These are phyloP conservation scores for Phtheirospermum japonicum DNA, from an alignment of 257 asterid genomes.

Conservation along the genomic window DNA sequence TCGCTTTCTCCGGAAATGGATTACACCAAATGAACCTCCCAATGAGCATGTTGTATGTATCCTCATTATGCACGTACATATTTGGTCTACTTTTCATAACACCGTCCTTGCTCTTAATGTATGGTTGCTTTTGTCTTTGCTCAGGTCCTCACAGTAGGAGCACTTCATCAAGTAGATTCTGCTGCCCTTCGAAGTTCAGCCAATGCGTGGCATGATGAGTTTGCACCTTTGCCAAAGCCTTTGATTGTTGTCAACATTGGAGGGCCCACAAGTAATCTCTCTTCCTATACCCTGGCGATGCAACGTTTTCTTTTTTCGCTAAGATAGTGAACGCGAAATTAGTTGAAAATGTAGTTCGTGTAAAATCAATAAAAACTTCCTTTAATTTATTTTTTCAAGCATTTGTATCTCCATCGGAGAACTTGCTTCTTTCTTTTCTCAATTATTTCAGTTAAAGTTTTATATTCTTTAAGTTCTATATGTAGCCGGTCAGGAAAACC, in stretches of 20 bases:
- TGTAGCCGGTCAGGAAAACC: neutral
- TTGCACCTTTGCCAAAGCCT: conserved; percentile 86
- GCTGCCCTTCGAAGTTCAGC: conserved; percentile 81
- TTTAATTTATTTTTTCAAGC: neutral
- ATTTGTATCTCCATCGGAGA: neutral
- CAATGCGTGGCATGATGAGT: conserved; percentile 79
- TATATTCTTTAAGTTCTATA: no score
- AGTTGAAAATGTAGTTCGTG: conserved; percentile 14
- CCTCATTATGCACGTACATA: conserved; percentile 19
- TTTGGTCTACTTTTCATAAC: conserved; percentile 18
- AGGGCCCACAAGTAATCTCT: conserved; percentile 79
- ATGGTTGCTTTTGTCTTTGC: conserved; percentile 22
- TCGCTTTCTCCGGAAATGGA: conserved; percentile 76
- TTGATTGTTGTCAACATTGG: conserved; percentile 88
- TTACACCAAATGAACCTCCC: conserved; percentile 84
- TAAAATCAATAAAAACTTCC: neutral
- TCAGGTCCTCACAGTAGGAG: conserved; percentile 89
- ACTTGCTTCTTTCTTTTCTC: conserved; percentile 12
- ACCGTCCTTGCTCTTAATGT: conserved; percentile 19
- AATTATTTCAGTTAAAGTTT: neutral
- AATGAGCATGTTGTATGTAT: conserved; percentile 67
- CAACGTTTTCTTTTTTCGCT: neutral
- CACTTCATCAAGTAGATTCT: conserved; percentile 92
- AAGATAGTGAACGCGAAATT: neutral
- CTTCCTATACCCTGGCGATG: conserved; percentile 29